Evolutionary conservation across 768 basidiomycete genomes (phyloP), one percentile per base, ranked within the genome.

Genomic region (Suillus placidus): DNA sequence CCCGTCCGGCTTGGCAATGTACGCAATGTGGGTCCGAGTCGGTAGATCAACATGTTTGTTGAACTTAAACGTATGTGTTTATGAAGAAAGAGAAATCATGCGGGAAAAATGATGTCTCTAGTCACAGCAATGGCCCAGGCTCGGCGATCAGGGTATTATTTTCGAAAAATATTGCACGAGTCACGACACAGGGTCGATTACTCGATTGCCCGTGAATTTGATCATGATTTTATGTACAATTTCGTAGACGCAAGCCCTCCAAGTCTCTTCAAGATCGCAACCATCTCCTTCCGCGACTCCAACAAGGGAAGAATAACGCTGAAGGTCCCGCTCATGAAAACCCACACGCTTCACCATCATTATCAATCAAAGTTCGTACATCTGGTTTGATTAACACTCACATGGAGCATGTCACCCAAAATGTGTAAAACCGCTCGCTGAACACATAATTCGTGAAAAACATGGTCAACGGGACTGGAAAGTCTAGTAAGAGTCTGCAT

Each of bases 371-470:
- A 43, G 13, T 42, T 43, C 37, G 3, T 18, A 3, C 10, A 63
- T 38, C 35, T n/a, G 58, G 16, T 32, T 30, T 13, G 23, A 51
- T 14, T 18, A n/a, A 18, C 13, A 47, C 74, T 64, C 35, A 76
- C 75, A 78, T 76, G 13, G 77, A 74, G 55, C 77, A 77, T 13
- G 73, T 72, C 32, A 77, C 70, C 78, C 78, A 79, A 71, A 78
- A 77, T 4, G 70, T 70, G 68, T 73, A 78, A 64, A 79, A 79
- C 13, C 52, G 61, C 58, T 68, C 62, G 63, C 73, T 75, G 70
- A 79, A 79, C 8, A 79, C 68, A 61, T 79, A 79, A 64, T 71
- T 70, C 8, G 76, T 70, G 69, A 78, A 78, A 71, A 77, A 79
- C 77, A 79, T 78, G 30, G 78, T 75, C 12, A 78, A 61, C 13